Conservation (phyloP, 768 basidiomycete species). For the Russula sp. region DNA sequence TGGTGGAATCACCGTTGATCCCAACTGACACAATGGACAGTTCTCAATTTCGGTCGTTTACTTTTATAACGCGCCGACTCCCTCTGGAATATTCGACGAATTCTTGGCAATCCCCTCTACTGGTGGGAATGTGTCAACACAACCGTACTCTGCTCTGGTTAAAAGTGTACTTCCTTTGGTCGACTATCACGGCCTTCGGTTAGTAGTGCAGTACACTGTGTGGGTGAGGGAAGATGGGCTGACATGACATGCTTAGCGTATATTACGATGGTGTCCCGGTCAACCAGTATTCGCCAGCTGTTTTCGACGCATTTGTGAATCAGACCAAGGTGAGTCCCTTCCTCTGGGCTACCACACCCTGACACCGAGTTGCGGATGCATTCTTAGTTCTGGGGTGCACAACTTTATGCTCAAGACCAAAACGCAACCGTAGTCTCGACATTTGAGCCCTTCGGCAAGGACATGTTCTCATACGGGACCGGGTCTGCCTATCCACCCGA, state of each 20-base stretch:
- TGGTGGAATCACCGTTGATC: background rate
- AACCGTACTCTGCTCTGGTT: background rate
- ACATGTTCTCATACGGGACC: background rate
- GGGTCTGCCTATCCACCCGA: background rate
- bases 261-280: background rate
- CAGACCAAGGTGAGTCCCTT: constrained; percentile 1
- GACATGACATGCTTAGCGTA: background rate
- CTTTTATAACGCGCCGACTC: constrained; percentile 30
- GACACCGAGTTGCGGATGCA: background rate
- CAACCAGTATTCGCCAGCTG: background rate
- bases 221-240: background rate
- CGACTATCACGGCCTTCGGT: background rate
- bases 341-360: background rate
- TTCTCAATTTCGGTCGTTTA: background rate
- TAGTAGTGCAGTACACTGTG: background rate
- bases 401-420: too few species aligned
- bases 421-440: too few species aligned
- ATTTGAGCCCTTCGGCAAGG: constrained; percentile 25
- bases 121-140: constrained; percentile 1
- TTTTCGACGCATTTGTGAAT: constrained; percentile 5
- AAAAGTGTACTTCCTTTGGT: background rate
- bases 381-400: background rate
- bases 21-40: background rate
- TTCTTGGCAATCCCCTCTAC: constrained; percentile 22
- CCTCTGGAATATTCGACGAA: constrained; percentile 28